phyloP scores from a whole-genome alignment of 768 basidiomycete species.

The button mushroom (Agaricus bisporus) region DNA sequence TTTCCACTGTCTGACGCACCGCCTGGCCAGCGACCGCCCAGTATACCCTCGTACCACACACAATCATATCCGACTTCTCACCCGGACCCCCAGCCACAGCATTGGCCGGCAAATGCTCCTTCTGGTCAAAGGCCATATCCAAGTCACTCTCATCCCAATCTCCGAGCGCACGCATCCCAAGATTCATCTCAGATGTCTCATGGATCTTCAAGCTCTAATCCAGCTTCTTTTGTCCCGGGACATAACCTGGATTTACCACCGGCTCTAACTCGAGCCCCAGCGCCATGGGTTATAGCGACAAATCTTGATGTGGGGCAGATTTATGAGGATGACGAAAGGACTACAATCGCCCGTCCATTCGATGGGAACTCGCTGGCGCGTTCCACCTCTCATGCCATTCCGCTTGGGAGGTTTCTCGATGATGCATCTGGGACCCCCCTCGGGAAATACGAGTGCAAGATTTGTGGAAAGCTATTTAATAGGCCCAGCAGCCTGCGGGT shows the following conservation, averaged over 20 bases:
- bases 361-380: constrained; percentile 1
- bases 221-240: neutral
- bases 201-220: constrained; percentile 2
- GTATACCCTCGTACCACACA: neutral
- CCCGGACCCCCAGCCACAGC: neutral
- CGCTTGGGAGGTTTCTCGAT: constrained; percentile 6
- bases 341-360: constrained; percentile 23
- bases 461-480: constrained; percentile 79
- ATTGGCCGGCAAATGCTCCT: neutral
- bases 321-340: constrained; percentile 29
- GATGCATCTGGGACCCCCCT: constrained; percentile 12
- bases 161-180: neutral
- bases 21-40: neutral
- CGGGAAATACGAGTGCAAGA: constrained; percentile 68
- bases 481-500: constrained; percentile 82
- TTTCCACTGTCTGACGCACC: neutral
- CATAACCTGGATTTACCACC: constrained; percentile 13
- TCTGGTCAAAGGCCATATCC: neutral
- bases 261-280: constrained; percentile 11
- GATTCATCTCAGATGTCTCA: neutral
- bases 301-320: constrained; percentile 14
- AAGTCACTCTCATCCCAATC: neutral
- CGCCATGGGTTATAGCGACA: constrained; percentile 24
- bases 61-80: constrained; percentile 5
- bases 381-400: constrained; percentile 2